These are phyloP conservation scores for Mrakia gelida DNA, from an alignment of 768 basidiomycete genomes.

Conservation along the genomic window DNA sequence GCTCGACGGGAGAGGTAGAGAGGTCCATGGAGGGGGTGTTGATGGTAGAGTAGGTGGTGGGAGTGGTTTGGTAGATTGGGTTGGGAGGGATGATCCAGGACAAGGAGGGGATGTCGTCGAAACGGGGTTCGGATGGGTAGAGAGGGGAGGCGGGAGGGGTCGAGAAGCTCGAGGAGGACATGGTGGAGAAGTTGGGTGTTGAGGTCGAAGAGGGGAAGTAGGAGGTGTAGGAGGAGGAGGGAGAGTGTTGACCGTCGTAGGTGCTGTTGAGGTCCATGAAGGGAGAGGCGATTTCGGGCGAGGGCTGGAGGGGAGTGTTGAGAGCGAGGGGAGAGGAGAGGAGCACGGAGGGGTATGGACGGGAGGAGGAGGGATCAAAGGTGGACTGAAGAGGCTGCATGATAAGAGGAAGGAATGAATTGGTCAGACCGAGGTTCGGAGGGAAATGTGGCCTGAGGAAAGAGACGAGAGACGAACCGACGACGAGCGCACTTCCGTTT, in stretches of 20 bases:
- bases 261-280: neutral
- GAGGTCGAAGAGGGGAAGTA: neutral
- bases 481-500: neutral
- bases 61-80: neutral
- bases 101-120: neutral
- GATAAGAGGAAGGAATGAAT: neutral
- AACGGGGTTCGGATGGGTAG: neutral
- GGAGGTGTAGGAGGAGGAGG: neutral
- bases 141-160: constrained; percentile 9
- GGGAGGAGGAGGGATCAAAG: neutral
- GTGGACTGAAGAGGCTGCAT: neutral
- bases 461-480: neutral
- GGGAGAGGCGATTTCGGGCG: neutral
- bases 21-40: neutral
- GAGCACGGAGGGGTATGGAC: constrained; percentile 8
- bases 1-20: neutral
- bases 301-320: neutral
- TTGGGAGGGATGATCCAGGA: neutral
- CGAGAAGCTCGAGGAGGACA: neutral
- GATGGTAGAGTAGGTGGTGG: neutral
- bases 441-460: neutral
- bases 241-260: neutral
- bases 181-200: neutral
- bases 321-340: neutral
- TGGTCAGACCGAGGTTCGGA: neutral